Conservation (phyloP, 441 rosid species). For the Monsonia emarginata region DNA sequence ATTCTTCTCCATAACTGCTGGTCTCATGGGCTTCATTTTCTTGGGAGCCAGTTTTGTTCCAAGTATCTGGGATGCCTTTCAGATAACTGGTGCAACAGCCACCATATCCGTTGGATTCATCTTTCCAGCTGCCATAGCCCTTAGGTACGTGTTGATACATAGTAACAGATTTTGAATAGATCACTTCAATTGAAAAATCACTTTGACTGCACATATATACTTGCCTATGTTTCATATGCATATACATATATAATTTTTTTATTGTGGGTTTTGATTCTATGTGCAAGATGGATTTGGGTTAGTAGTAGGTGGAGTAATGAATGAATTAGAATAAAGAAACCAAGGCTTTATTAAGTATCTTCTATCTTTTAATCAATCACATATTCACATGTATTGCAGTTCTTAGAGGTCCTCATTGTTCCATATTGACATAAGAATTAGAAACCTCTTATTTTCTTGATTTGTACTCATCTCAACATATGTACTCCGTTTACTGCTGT, state of each 20-base stretch:
- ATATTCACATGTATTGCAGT: neutral
- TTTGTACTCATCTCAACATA: neutral
- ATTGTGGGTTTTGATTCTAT: neutral
- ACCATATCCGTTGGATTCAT: constrained; percentile 48
- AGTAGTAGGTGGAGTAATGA: neutral
- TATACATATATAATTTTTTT: too few relatives aligned
- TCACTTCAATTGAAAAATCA: neutral
- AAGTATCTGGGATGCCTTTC: constrained; percentile 67
- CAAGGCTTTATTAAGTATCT: neutral
- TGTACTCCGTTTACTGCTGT: neutral
- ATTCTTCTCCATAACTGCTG: constrained; percentile 35
- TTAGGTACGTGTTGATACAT: constrained; percentile 28
- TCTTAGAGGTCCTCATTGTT: neutral
- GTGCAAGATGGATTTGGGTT: neutral
- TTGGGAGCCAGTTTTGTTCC: constrained; percentile 53
- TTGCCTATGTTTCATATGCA: too few relatives aligned
- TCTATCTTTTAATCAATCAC: neutral
- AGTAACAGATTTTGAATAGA: neutral
- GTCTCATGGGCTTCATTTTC: constrained; percentile 45
- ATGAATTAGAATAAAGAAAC: neutral
- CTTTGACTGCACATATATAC: too few relatives aligned
- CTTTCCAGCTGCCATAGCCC: constrained; percentile 54
- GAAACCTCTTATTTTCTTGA: neutral
- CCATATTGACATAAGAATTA: neutral
- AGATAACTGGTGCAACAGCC: constrained; percentile 57